phyloP scores from a whole-genome alignment of 2,329 filamentous ascomycete genomes.

The Monilinia laxa region DNA sequence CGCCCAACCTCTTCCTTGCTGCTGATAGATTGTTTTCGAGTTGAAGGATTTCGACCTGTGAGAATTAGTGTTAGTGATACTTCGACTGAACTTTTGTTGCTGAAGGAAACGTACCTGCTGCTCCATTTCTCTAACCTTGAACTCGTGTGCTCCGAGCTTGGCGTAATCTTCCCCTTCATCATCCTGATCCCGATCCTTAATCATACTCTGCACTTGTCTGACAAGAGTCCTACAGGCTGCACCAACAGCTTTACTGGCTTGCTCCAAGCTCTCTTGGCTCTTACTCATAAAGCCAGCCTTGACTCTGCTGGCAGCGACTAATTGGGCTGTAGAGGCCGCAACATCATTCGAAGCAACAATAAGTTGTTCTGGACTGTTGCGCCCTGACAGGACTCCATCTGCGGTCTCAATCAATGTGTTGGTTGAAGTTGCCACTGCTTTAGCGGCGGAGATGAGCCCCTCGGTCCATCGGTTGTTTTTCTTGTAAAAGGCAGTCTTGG shows the following conservation, averaged over 20 bases:
- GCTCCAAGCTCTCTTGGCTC: slow-evolving; percentile 88
- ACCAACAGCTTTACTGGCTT: slow-evolving; percentile 89
- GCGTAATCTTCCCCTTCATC: slow-evolving; percentile 85
- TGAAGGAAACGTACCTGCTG: slow-evolving; percentile 73
- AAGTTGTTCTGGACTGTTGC: slow-evolving; percentile 92
- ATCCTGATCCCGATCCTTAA: slow-evolving; percentile 78
- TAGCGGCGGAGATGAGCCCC: slow-evolving; percentile 93
- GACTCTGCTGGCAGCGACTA: slow-evolving; percentile 91
- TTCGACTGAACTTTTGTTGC: neutral
- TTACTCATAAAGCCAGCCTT: slow-evolving; percentile 99
- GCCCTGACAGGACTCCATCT: slow-evolving; percentile 87
- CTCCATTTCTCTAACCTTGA: slow-evolving; percentile 99
- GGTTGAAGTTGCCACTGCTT: slow-evolving; percentile 89
- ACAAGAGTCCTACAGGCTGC: slow-evolving; percentile 84
- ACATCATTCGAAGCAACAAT: slow-evolving; percentile 98
- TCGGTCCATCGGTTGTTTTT: slow-evolving; percentile 99
- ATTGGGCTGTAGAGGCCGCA: slow-evolving; percentile 90
- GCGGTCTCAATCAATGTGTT: slow-evolving; percentile 98
- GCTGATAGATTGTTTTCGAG: slow-evolving; percentile 82
- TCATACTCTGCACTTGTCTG: slow-evolving; percentile 90
- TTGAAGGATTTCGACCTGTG: slow-evolving; percentile 92
- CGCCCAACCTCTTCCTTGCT: slow-evolving; percentile 80
- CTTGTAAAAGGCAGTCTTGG: slow-evolving; percentile 95
- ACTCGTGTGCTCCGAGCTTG: slow-evolving; percentile 88
- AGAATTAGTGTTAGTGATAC: slow-evolving; percentile 25